A percentile compares a stretch with the other conserved stretches of the same genome.
phyloP scores from a whole-genome alignment of 257 asterid species.

The Agastache rugosa region DNA sequence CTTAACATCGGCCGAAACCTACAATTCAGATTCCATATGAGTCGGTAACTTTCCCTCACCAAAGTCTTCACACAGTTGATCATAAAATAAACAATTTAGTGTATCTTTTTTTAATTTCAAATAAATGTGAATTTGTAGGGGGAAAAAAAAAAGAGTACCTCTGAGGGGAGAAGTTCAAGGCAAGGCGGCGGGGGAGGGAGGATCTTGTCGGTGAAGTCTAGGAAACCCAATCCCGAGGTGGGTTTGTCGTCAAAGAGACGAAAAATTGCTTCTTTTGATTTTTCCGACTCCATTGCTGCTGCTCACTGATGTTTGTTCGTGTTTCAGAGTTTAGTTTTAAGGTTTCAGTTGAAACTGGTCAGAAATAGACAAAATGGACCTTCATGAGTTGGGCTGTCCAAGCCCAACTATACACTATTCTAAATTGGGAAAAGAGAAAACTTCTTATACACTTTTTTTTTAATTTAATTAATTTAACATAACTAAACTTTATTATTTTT shows the following conservation, averaged over 20 bases:
- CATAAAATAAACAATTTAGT: background rate
- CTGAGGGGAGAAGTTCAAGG: slow-evolving; percentile 67
- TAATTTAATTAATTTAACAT: too few relatives aligned
- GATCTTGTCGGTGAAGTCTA: slow-evolving; percentile 57
- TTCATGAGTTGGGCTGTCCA: background rate
- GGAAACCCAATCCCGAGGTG: slow-evolving; percentile 54
- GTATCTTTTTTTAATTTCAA: background rate
- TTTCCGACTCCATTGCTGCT: slow-evolving; percentile 48
- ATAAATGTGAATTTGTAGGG: background rate
- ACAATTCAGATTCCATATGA: slow-evolving; percentile 17
- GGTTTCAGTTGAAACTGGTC: slow-evolving; percentile 18
- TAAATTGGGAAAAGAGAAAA: too few relatives aligned
- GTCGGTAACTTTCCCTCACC: background rate
- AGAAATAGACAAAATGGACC: slow-evolving; percentile 1
- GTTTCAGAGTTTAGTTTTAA: slow-evolving; percentile 24
- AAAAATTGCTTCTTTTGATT: slow-evolving; percentile 49
- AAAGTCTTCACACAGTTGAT: background rate
- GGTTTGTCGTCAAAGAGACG: slow-evolving; percentile 65
- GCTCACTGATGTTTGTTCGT: slow-evolving; percentile 18
- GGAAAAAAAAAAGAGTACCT: slow-evolving; percentile 50
- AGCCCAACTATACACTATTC: too few relatives aligned
- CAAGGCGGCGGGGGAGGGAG: slow-evolving; percentile 78
- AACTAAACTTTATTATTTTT: too few relatives aligned
- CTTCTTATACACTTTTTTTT: too few relatives aligned
- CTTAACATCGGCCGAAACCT: slow-evolving; percentile 63